phyloP scores from a whole-genome alignment of 495 filamentous ascomycete species.

The Aspergillus wentii region DNA sequence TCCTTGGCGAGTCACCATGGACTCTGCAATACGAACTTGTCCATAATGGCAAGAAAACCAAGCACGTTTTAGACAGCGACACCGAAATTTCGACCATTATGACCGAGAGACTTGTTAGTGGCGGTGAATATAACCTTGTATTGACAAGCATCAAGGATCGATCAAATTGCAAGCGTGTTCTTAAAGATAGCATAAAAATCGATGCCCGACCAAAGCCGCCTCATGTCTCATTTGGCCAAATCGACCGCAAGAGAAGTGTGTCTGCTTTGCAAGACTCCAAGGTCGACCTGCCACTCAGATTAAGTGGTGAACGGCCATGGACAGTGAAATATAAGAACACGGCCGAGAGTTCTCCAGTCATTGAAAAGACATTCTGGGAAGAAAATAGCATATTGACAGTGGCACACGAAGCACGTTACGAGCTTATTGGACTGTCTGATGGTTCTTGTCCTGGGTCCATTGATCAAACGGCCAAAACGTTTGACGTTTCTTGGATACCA shows the following conservation, averaged over 20 bases:
- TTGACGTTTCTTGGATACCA: conserved; percentile 78
- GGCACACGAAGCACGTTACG: conserved; percentile 63
- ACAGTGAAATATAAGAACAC: conserved; percentile 67
- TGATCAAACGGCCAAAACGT: conserved; percentile 63
- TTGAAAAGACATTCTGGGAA: conserved; percentile 47
- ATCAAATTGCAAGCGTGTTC: conserved; percentile 73
- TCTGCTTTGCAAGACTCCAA: conserved; percentile 69
- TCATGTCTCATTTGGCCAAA: conserved; percentile 71
- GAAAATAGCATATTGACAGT: conserved; percentile 70
- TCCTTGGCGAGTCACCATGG: conserved; percentile 81
- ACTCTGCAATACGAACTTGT: conserved; percentile 89
- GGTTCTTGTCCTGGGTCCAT: conserved; percentile 73
- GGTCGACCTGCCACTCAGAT: conserved; percentile 71
- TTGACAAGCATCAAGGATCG: conserved; percentile 81
- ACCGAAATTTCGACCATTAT: conserved; percentile 58
- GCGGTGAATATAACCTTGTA: conserved; percentile 83
- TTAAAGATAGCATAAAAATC: conserved; percentile 78
- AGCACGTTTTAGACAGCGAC: conserved; percentile 59
- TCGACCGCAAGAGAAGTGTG: conserved; percentile 70
- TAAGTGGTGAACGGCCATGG: conserved; percentile 83
- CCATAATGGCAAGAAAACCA: conserved; percentile 78
- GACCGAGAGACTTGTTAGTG: conserved; percentile 65
- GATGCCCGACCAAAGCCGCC: conserved; percentile 83
- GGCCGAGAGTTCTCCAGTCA: conserved; percentile 34
- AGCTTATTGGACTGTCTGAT: conserved; percentile 73